These are phyloP conservation scores for Erodium maritimum DNA, from an alignment of 345 rosid species.

Conservation along the genomic window DNA sequence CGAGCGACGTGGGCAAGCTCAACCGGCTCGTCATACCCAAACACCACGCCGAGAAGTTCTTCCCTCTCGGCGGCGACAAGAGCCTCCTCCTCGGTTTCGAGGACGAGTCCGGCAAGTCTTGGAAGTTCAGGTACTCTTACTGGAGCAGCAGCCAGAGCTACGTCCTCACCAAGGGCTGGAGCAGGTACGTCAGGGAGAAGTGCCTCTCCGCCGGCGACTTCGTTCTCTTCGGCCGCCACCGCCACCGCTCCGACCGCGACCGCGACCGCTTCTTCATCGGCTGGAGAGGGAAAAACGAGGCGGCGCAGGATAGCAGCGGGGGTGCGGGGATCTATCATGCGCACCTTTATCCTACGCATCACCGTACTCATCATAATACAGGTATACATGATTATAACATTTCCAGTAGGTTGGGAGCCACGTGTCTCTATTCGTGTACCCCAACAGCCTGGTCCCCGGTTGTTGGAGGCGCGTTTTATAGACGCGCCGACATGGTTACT, in stretches of 20 bases:
- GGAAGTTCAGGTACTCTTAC: slow-evolving; percentile 81
- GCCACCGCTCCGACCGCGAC: slow-evolving; percentile 43
- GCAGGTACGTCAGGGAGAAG: slow-evolving; percentile 78
- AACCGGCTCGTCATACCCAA: too few species aligned
- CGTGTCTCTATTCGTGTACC: too few species aligned
- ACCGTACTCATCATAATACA: too few species aligned
- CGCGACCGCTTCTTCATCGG: slow-evolving; percentile 54
- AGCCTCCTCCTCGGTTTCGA: slow-evolving; percentile 60
- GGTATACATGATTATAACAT: too few species aligned
- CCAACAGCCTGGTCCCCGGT: too few species aligned
- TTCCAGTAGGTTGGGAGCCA: too few species aligned
- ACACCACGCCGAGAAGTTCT: slow-evolving; percentile 80
- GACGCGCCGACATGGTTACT: too few species aligned
- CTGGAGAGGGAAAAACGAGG: slow-evolving; percentile 39
- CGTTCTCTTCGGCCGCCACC: slow-evolving; percentile 53
- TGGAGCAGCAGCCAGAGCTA: slow-evolving; percentile 86
- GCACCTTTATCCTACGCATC: too few species aligned
- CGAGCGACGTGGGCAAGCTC: slow-evolving; percentile 85
- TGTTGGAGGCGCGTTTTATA: too few species aligned
- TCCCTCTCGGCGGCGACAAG: slow-evolving; percentile 48
- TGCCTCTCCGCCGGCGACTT: slow-evolving; percentile 73
- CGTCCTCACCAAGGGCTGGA: slow-evolving; percentile 95
- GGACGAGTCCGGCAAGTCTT: slow-evolving; percentile 74
- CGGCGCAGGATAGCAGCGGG: slow-evolving; percentile 6
- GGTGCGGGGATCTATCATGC: slow-evolving; percentile 7